Conservation (phyloP, 306 rosid species). For the Cucurbita pepo region DNA sequence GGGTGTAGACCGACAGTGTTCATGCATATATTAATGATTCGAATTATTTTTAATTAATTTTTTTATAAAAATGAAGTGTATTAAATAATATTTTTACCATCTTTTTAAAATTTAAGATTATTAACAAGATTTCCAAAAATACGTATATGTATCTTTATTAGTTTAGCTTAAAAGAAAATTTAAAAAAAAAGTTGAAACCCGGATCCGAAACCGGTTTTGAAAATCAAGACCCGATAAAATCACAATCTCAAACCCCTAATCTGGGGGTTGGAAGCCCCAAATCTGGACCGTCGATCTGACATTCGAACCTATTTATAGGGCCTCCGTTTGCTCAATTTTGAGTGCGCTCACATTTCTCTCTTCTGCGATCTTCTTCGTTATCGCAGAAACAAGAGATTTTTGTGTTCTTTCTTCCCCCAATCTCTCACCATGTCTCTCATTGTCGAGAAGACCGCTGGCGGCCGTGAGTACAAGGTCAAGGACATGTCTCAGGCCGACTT, state of each 20-base stretch:
- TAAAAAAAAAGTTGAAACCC: too few relatives aligned
- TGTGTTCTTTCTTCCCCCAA: not conserved
- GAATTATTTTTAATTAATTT: too few relatives aligned
- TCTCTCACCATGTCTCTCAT: constrained; percentile 28
- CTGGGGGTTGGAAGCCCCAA: constrained; percentile 5
- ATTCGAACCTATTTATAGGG: constrained; percentile 18
- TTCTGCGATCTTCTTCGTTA: not conserved
- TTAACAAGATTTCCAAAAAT: too few relatives aligned
- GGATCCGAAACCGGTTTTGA: too few relatives aligned
- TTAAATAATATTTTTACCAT: too few relatives aligned
- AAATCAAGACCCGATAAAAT: not conserved
- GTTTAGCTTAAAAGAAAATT: too few relatives aligned
- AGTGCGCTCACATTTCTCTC: not conserved
- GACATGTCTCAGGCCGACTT: constrained; percentile 62
- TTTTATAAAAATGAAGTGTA: too few relatives aligned
- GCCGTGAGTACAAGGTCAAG: constrained; percentile 66
- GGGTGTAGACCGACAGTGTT: too few relatives aligned
- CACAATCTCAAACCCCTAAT: constrained; percentile 2
- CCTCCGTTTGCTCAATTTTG: not conserved
- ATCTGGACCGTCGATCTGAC: constrained; percentile 22
- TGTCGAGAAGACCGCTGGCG: constrained; percentile 40
- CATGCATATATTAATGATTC: too few relatives aligned
- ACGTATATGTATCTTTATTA: too few relatives aligned
- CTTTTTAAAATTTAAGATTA: too few relatives aligned
- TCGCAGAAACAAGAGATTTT: not conserved